Conservation (phyloP, 2,329 filamentous ascomycete genomes). For the Diplodia sapinea region DNA sequence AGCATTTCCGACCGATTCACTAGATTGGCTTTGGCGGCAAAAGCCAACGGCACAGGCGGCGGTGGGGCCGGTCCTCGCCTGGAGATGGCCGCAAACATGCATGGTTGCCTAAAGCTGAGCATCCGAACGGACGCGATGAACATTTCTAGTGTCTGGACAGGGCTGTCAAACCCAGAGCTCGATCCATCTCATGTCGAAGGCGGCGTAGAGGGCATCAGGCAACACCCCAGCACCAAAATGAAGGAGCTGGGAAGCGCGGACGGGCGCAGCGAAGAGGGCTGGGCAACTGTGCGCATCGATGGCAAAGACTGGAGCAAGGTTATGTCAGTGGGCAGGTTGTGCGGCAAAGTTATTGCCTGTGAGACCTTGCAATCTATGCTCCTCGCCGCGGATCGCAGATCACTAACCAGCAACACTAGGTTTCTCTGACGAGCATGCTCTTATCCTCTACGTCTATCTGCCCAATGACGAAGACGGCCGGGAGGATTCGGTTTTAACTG, state of each 20-base stretch:
- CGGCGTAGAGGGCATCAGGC: conserved; percentile 69
- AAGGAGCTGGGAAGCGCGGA: conserved; percentile 61
- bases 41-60: conserved; percentile 45
- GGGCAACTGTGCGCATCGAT: conserved; percentile 90
- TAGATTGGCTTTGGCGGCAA: conserved; percentile 64
- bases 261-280: conserved; percentile 76
- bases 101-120: conserved; percentile 79
- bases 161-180: conserved; percentile 83
- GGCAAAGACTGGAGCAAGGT: conserved; percentile 93
- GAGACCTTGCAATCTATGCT: conserved; percentile 41
- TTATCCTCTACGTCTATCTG: conserved; percentile 84
- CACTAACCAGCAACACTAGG: conserved; percentile 44
- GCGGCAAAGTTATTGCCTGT: conserved; percentile 92
- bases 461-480: conserved; percentile 71
- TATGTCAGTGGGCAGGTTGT: conserved; percentile 87
- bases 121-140: conserved; percentile 83
- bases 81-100: conserved; percentile 92
- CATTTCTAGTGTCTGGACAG: conserved; percentile 85
- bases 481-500: conserved; percentile 77
- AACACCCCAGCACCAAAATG: conserved; percentile 83
- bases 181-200: conserved; percentile 75
- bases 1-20: conserved; percentile 95
- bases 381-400: conserved; percentile 7
- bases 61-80: conserved; percentile 64
- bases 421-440: conserved; percentile 77